Evolutionary conservation across 805 yeast genomes (phyloP).

Genomic region (Metschnikowia matae): DNA sequence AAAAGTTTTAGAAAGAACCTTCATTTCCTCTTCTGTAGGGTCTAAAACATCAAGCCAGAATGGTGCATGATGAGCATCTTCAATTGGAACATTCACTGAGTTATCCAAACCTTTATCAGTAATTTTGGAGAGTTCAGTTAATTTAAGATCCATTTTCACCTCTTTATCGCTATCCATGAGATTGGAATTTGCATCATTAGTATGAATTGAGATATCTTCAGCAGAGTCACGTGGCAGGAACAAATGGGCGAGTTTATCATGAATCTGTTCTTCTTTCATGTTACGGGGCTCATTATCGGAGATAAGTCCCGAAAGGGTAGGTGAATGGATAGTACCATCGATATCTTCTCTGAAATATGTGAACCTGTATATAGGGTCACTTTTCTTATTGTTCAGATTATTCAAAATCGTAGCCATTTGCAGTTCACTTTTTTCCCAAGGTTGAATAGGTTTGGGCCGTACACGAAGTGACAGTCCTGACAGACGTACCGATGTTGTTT

Average conservation of each 20-base stretch:
- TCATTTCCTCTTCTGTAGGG: constrained; percentile 97
- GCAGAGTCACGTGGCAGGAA: constrained; percentile 7
- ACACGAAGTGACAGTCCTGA: constrained; percentile 42
- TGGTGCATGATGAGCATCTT: constrained; percentile 22
- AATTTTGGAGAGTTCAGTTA: not conserved
- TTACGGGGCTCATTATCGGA: constrained; percentile 8
- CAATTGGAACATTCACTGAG: not conserved
- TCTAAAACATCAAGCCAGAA: constrained; percentile 86
- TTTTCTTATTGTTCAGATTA: constrained; percentile 29
- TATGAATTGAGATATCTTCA: constrained; percentile 1
- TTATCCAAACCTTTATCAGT: not conserved
- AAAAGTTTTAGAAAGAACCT: constrained; percentile 81
- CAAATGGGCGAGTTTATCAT: constrained; percentile 7
- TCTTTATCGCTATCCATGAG: not conserved
- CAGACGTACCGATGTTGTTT: constrained; percentile 39
- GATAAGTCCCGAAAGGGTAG: constrained; percentile 73
- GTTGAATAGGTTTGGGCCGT: constrained; percentile 70
- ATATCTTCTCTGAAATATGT: constrained; percentile 90
- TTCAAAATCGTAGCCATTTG: constrained; percentile 30
- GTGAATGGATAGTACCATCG: constrained; percentile 85
- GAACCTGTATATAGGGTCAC: constrained; percentile 54
- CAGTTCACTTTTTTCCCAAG: constrained; percentile 54
- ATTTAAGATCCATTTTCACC: not conserved
- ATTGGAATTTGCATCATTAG: not conserved
- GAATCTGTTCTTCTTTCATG: constrained; percentile 11